phyloP scores from a whole-genome alignment of 495 filamentous ascomycete genomes.

The Annulohypoxylon nitens region DNA sequence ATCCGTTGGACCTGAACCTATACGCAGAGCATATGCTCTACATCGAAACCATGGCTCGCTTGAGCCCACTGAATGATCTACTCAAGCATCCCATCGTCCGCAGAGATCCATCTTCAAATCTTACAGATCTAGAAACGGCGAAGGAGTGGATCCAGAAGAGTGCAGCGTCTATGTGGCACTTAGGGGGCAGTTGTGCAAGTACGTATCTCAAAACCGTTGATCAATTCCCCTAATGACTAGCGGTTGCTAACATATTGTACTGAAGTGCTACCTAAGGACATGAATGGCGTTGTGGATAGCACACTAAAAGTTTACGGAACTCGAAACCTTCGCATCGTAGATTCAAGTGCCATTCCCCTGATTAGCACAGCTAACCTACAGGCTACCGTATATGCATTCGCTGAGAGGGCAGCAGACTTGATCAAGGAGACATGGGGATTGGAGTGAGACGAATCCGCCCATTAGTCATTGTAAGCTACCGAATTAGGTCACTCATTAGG shows the following conservation, averaged over 20 bases:
- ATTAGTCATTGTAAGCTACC: too few relatives aligned
- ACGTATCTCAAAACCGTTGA: not conserved
- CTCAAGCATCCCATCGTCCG: not conserved
- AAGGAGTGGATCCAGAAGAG: slow-evolving; percentile 9
- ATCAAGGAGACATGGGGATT: not conserved
- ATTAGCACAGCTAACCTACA: slow-evolving; percentile 1
- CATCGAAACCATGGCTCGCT: slow-evolving; percentile 9
- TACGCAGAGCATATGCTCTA: slow-evolving; percentile 51
- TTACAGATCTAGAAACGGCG: slow-evolving; percentile 20
- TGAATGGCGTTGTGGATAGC: slow-evolving; percentile 39
- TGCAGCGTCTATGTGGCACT: slow-evolving; percentile 41
- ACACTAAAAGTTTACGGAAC: slow-evolving; percentile 42
- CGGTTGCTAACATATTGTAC: not conserved
- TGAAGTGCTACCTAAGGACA: slow-evolving; percentile 35
- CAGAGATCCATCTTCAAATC: not conserved
- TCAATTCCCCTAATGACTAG: not conserved
- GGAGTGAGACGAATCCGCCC: too few relatives aligned
- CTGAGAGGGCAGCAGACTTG: slow-evolving; percentile 1
- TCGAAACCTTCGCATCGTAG: slow-evolving; percentile 51
- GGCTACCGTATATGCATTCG: slow-evolving; percentile 16
- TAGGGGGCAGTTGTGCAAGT: slow-evolving; percentile 41
- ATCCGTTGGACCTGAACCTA: slow-evolving; percentile 65
- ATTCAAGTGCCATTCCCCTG: slow-evolving; percentile 42
- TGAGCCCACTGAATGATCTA: slow-evolving; percentile 23
- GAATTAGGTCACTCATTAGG: too few relatives aligned